A percentile compares a stretch with the other conserved stretches of the same genome.
Evolutionary conservation across 345 rosid genomes (phyloP).

Genomic region (Pistacia atlantica): DNA sequence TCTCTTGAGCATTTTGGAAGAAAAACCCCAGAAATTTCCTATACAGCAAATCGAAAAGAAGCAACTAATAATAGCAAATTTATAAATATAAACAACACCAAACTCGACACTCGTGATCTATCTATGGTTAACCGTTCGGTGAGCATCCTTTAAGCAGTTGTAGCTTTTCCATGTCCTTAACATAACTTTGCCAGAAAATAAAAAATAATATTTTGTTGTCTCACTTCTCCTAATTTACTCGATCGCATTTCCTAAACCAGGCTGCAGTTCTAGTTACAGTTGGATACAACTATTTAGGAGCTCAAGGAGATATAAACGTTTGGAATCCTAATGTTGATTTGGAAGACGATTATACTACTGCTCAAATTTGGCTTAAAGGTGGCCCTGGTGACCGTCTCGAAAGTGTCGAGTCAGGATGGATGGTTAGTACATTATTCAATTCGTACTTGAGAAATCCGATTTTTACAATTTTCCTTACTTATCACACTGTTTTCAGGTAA

Average conservation of each 20-base stretch:
- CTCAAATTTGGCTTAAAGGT: slow-evolving; percentile 44
- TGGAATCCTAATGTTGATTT: slow-evolving; percentile 46
- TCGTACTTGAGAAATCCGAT: not conserved
- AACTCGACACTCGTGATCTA: too few relatives aligned
- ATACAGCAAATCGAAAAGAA: not conserved
- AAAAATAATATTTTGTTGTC: not conserved
- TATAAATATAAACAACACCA: not conserved
- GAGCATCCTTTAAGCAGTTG: not conserved
- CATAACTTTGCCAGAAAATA: not conserved
- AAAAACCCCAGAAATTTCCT: slow-evolving; percentile 16
- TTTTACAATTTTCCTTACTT: too few relatives aligned
- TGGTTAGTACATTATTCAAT: slow-evolving; percentile 25
- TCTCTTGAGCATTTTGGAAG: slow-evolving; percentile 33
- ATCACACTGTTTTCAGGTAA: slow-evolving; percentile 1
- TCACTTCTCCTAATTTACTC: not conserved
- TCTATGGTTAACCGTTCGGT: slow-evolving; percentile 31
- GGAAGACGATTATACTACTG: slow-evolving; percentile 32
- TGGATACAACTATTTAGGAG: slow-evolving; percentile 44
- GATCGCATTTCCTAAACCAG: slow-evolving; percentile 24
- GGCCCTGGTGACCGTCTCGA: slow-evolving; percentile 31
- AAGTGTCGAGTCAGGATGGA: slow-evolving; percentile 55
- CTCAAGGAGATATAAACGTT: slow-evolving; percentile 39
- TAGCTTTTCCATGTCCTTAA: not conserved
- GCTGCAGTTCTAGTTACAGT: slow-evolving; percentile 22
- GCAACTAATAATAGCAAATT: not conserved